A percentile compares a stretch with the other conserved stretches of the same genome.
phyloP scores from a whole-genome alignment of 345 rosid species.

The Citrus australasica region DNA sequence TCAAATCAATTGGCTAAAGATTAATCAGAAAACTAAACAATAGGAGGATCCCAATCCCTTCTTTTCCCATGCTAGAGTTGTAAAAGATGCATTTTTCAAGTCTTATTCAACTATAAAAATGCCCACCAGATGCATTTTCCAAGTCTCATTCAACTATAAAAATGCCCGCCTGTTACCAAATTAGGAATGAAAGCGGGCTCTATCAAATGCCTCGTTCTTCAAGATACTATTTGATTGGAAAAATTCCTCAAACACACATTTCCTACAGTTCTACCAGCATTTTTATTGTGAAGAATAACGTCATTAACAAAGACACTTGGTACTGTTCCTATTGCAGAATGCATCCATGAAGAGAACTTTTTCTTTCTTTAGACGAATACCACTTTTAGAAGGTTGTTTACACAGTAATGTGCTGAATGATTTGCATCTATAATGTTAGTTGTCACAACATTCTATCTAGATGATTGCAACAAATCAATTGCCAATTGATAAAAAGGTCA shows the following conservation, averaged over 20 bases:
- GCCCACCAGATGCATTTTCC: neutral
- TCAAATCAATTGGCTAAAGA: neutral
- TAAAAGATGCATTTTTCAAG: neutral
- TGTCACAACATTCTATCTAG: neutral
- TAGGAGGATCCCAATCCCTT: neutral
- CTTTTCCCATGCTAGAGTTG: neutral
- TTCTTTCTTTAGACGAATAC: neutral
- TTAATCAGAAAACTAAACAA: neutral
- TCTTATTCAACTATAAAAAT: neutral
- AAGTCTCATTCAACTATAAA: neutral
- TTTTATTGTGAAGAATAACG: neutral
- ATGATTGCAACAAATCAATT: neutral
- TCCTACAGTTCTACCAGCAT: neutral
- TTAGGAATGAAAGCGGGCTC: neutral
- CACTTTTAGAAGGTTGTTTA: neutral
- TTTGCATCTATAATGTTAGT: neutral
- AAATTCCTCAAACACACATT: neutral
- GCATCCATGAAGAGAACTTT: neutral
- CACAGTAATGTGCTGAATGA: neutral
- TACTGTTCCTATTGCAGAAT: neutral
- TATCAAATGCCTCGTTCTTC: neutral
- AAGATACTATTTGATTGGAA: neutral
- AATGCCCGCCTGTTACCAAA: neutral
- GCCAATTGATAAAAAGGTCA: neutral
- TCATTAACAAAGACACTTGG: too few relatives aligned